phyloP scores from a whole-genome alignment of 2,329 filamentous ascomycete genomes.

The Thielaviopsis cerberus region DNA sequence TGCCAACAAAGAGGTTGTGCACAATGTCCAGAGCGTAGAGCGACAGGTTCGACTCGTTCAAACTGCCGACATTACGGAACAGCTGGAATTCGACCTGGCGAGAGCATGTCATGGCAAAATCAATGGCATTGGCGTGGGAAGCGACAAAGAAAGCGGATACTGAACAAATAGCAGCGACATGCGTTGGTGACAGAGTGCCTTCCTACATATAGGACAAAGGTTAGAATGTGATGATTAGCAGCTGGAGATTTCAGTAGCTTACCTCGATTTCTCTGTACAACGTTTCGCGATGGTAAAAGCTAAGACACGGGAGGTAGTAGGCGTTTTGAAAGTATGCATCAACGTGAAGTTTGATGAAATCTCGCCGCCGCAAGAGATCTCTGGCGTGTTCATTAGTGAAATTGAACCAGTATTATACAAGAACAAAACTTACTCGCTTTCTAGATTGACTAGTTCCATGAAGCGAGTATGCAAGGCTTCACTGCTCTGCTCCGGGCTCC shows the following conservation, averaged over 20 bases:
- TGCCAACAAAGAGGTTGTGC: conserved; percentile 21
- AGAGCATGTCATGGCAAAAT: conserved; percentile 22
- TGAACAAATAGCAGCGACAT: conserved; percentile 23
- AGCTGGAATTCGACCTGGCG: conserved; percentile 23
- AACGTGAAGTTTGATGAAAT: conserved; percentile 21
- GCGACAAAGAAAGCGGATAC: conserved; percentile 21
- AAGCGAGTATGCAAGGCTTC: conserved; percentile 8
- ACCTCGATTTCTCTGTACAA: conserved; percentile 21
- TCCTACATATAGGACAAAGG: conserved; percentile 14
- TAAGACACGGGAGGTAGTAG: conserved; percentile 22
- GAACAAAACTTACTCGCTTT: conserved; percentile 9
- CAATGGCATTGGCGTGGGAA: conserved; percentile 18
- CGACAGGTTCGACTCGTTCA: conserved; percentile 19
- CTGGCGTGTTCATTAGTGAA: conserved; percentile 13
- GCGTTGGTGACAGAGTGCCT: conserved; percentile 19
- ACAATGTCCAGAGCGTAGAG: conserved; percentile 21
- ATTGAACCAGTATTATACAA: not conserved
- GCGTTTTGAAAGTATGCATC: conserved; percentile 23
- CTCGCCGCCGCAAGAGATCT: conserved; percentile 19
- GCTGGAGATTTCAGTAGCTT: not conserved
- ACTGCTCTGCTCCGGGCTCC: conserved; percentile 6
- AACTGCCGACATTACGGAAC: conserved; percentile 23
- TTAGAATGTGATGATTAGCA: not conserved
- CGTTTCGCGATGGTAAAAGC: conserved; percentile 21
- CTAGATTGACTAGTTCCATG: conserved; percentile 9